phyloP scores from a whole-genome alignment of 2,329 filamentous ascomycete species.

The Hirsutella thompsonii region DNA sequence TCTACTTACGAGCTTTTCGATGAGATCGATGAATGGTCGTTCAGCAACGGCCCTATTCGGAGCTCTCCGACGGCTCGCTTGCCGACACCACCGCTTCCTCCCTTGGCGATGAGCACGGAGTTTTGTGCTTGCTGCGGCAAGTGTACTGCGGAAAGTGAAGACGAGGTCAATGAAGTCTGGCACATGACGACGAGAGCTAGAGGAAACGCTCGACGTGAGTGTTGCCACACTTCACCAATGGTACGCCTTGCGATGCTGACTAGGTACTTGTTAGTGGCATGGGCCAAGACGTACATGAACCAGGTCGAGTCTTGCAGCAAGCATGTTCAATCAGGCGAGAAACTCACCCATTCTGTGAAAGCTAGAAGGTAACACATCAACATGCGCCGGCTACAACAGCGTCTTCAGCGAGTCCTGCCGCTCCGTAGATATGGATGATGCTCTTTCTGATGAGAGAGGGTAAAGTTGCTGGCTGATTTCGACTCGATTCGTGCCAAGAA shows the following conservation, averaged over 20 bases:
- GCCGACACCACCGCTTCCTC: neutral
- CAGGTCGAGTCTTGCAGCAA: neutral
- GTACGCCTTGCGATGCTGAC: neutral
- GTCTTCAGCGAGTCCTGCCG: too few relatives aligned
- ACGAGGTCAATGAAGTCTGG: neutral
- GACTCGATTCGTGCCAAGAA: too few relatives aligned
- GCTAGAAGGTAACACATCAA: too few relatives aligned
- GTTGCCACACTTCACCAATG: too few relatives aligned
- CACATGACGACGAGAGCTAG: neutral
- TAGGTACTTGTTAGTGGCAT: neutral
- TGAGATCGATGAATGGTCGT: neutral
- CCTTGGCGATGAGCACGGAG: neutral
- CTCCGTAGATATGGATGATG: too few relatives aligned
- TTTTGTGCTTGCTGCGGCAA: neutral
- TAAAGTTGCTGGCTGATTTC: too few relatives aligned
- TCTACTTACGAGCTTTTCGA: too few relatives aligned
- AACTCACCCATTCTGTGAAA: too few relatives aligned
- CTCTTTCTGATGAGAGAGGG: too few relatives aligned
- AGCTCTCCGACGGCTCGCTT: neutral
- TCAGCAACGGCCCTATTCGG: too few relatives aligned
- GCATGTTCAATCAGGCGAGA: neutral
- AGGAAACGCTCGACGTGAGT: neutral
- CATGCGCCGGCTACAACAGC: too few relatives aligned
- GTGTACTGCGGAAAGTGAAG: neutral
- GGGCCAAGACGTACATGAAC: constrained; percentile 1